phyloP scores from a whole-genome alignment of 139 green algal species.

The Tetraselmis chui region DNA sequence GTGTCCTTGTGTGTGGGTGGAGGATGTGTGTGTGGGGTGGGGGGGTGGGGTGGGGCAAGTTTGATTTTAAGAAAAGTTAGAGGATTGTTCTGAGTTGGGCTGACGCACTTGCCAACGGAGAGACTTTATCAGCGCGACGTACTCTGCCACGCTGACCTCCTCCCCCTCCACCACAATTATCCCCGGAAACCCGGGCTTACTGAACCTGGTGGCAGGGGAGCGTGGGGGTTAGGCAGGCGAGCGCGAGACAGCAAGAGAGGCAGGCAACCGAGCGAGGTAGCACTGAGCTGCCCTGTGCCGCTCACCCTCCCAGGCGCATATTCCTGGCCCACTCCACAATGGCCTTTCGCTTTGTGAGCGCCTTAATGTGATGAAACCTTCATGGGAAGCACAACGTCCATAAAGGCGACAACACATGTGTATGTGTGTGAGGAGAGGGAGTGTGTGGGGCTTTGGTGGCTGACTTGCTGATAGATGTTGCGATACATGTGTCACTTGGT shows the following conservation, averaged over 20 bases:
- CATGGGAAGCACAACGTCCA: too few species aligned
- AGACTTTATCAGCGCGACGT: constrained; percentile 12
- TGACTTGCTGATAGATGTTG: too few species aligned
- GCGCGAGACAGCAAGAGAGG: background rate
- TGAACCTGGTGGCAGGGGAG: background rate
- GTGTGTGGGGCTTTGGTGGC: too few species aligned
- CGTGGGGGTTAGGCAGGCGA: background rate
- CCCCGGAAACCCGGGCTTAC: constrained; percentile 56
- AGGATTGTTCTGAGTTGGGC: too few species aligned
- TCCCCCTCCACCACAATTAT: constrained; percentile 16
- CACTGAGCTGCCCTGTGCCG: background rate
- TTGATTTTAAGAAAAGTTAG: too few species aligned
- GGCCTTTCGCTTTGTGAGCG: constrained; percentile 47
- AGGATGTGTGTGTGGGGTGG: too few species aligned
- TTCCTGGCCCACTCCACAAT: constrained; percentile 48
- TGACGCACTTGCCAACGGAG: background rate
- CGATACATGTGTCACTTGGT: too few species aligned
- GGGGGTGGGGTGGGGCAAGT: too few species aligned
- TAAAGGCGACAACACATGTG: too few species aligned
- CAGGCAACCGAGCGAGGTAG: too few species aligned
- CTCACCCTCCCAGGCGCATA: constrained; percentile 34
- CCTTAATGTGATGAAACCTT: constrained; percentile 74
- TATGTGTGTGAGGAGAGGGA: too few species aligned
- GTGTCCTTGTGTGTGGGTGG: too few species aligned
- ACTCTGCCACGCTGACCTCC: constrained; percentile 28